phyloP scores from a whole-genome alignment of 495 filamentous ascomycete species.

The Aspergillus sparsus region DNA sequence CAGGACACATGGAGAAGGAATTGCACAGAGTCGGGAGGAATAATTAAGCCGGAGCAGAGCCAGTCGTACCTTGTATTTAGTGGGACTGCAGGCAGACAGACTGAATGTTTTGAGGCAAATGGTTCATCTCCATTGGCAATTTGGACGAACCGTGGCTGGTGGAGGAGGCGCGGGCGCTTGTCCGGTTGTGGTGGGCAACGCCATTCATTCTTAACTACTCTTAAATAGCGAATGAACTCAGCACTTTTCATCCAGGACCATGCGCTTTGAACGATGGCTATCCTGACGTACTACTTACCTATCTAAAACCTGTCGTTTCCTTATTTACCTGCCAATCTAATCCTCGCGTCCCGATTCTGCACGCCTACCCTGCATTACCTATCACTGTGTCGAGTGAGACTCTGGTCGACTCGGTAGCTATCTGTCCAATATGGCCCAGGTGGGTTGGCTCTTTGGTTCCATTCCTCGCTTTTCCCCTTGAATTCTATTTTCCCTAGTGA shows the following conservation, averaged over 20 bases:
- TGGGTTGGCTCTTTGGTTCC: conserved; percentile 17
- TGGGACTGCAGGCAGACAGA: conserved; percentile 1
- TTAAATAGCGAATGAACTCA: no score
- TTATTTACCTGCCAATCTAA: no score
- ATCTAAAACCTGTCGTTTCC: no score
- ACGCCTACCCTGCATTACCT: background rate
- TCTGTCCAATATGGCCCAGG: conserved; percentile 35
- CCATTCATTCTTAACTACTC: conserved; percentile 13
- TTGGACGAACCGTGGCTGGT: conserved; percentile 26
- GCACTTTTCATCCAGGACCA: no score
- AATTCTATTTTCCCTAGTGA: no score
- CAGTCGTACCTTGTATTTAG: background rate
- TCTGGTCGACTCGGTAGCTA: no score
- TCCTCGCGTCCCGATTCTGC: no score
- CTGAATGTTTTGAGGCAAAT: conserved; percentile 28
- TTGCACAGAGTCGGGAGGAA: background rate
- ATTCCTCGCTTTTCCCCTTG: no score
- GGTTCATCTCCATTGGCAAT: conserved; percentile 12
- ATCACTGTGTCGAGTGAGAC: no score
- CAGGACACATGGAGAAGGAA: background rate
- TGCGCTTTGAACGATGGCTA: no score
- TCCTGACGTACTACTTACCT: no score
- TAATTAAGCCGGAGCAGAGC: background rate
- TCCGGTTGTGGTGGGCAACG: conserved; percentile 38
- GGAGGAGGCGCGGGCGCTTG: conserved; percentile 27